Conservation (phyloP, 75 land plant genomes). For the Cupressus sempervirens region DNA sequence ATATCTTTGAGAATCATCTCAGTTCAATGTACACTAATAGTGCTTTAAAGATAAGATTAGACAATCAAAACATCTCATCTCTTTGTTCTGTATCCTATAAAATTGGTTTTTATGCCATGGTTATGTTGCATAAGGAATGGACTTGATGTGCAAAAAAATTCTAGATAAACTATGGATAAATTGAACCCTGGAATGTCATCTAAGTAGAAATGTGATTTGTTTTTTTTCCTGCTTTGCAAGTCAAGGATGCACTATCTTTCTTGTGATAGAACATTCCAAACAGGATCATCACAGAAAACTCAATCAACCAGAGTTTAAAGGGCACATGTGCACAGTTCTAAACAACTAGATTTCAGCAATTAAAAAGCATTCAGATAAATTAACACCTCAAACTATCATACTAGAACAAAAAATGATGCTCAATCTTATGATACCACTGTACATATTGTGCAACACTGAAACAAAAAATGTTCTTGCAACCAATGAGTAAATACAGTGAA, state of each 20-base stretch:
- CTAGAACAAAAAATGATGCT: background rate
- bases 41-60: background rate
- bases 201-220: background rate
- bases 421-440: background rate
- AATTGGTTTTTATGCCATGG: background rate
- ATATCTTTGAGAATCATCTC: background rate
- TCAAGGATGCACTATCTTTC: background rate
- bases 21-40: background rate
- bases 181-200: background rate
- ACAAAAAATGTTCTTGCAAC: background rate
- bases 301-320: background rate
- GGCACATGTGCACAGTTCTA: background rate
- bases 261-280: background rate
- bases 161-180: background rate
- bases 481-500: background rate
- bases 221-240: background rate
- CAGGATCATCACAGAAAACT: background rate
- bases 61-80: background rate
- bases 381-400: background rate
- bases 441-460: background rate
- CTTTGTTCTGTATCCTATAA: background rate
- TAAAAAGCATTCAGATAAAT: background rate
- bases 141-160: background rate
- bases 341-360: background rate
- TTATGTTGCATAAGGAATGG: background rate